These are phyloP conservation scores for Boechera divaricarpa DNA, from an alignment of 345 rosid genomes.

Conservation along the genomic window DNA sequence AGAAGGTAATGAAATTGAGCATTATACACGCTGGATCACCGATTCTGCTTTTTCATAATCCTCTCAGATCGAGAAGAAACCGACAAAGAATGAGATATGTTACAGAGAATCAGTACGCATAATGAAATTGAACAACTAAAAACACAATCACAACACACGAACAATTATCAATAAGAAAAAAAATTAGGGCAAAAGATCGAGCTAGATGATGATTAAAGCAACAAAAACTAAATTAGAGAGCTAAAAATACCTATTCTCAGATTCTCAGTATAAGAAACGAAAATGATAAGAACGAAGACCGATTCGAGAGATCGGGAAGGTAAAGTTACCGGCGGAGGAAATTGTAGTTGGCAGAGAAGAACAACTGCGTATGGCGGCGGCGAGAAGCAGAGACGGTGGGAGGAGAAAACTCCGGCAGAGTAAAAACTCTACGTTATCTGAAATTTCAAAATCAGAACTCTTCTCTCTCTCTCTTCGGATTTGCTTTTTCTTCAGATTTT, in stretches of 20 bases:
- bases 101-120: not conserved
- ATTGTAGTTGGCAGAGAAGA: not conserved
- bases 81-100: not conserved
- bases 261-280: conserved; percentile 8
- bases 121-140: conserved; percentile 7
- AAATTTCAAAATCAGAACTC: conserved; percentile 34
- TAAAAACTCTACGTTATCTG: conserved; percentile 22
- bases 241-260: conserved; percentile 2
- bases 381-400: conserved; percentile 25
- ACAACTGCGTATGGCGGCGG: not conserved
- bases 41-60: not conserved
- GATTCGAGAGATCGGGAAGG: conserved; percentile 34
- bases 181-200: conserved; percentile 31
- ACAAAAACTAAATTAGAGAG: not conserved
- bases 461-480: conserved; percentile 4
- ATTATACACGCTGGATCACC: not conserved
- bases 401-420: conserved; percentile 29
- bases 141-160: conserved; percentile 13
- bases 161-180: not conserved
- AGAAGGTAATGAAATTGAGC: conserved; percentile 20
- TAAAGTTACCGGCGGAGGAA: conserved; percentile 30
- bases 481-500: conserved; percentile 6
- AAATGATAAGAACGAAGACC: conserved; percentile 4
- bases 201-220: conserved; percentile 17
- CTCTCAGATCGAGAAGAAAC: conserved; percentile 10